phyloP scores from a whole-genome alignment of 148 eudicot genomes.

The Polygonum aviculare region DNA sequence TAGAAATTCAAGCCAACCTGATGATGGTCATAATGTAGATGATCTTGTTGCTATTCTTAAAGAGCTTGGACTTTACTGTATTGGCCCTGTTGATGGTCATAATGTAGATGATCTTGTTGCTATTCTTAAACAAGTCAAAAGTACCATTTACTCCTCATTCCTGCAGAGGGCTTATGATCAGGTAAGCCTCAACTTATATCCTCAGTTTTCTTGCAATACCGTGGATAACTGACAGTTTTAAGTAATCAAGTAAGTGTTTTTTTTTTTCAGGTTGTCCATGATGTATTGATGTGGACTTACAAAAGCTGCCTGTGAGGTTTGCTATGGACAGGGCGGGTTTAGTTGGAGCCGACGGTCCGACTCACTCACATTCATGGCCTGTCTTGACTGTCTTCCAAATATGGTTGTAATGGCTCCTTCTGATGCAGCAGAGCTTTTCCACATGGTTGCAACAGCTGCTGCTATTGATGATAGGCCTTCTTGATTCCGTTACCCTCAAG shows the following conservation, averaged over 20 bases:
- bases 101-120: constrained; percentile 75
- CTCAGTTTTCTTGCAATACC: background rate
- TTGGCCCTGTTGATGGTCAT: constrained; percentile 97
- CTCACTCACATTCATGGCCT: constrained; percentile 83
- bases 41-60: background rate
- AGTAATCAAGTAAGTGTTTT: too few relatives aligned
- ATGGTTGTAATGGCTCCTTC: constrained; percentile 94
- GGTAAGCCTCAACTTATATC: constrained; percentile 23
- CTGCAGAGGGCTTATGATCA: constrained; percentile 90
- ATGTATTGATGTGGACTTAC: constrained; percentile 82
- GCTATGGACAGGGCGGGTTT: constrained; percentile 90
- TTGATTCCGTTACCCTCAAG: constrained; percentile 81
- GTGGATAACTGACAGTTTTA: background rate
- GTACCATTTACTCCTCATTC: constrained; percentile 87
- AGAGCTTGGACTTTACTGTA: constrained; percentile 92
- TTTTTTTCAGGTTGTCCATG: constrained; percentile 60
- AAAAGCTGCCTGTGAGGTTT: constrained; percentile 80
- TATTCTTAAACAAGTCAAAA: constrained; percentile 81
- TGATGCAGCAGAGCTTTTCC: constrained; percentile 73
- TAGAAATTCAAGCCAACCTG: too few relatives aligned
- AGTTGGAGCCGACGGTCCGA: constrained; percentile 90
- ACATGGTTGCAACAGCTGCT: constrained; percentile 92
- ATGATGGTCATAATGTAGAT: too few relatives aligned
- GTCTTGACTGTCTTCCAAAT: constrained; percentile 85
- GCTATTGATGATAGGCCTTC: constrained; percentile 75